These are phyloP conservation scores for Beauveria medogensis DNA, from an alignment of 2,329 filamentous ascomycete species.

Conservation along the genomic window DNA sequence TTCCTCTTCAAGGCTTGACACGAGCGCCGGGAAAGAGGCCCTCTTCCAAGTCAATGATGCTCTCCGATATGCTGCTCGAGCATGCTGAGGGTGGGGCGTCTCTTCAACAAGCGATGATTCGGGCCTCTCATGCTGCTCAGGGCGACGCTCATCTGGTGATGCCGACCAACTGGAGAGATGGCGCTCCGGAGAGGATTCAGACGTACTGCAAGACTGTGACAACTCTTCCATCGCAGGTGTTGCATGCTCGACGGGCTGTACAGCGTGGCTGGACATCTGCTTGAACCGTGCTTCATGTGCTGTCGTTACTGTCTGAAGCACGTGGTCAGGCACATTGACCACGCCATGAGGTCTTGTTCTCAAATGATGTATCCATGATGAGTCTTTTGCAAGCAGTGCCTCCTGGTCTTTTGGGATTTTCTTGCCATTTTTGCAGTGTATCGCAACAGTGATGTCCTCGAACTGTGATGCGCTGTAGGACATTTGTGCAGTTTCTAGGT, in stretches of 20 bases:
- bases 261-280: not conserved
- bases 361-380: slow-evolving; percentile 29
- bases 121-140: slow-evolving; percentile 1
- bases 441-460: slow-evolving; percentile 17
- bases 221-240: not conserved
- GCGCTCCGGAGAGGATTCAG: slow-evolving; percentile 12
- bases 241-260: not conserved
- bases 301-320: slow-evolving; percentile 25
- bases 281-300: not conserved
- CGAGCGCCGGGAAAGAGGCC: no score
- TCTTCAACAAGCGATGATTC: slow-evolving; percentile 19
- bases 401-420: slow-evolving; percentile 32
- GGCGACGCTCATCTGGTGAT: slow-evolving; percentile 14
- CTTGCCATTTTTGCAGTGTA: slow-evolving; percentile 21
- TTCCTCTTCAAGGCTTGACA: slow-evolving; percentile 17
- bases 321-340: slow-evolving; percentile 27
- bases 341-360: slow-evolving; percentile 18
- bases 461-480: slow-evolving; percentile 5
- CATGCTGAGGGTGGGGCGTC: slow-evolving; percentile 16
- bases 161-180: slow-evolving; percentile 16
- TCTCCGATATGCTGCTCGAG: not conserved
- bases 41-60: not conserved
- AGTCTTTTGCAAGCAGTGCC: slow-evolving; percentile 24
- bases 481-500: slow-evolving; percentile 1
- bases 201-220: not conserved